phyloP scores from a whole-genome alignment of 345 rosid genomes.

The Citrus medica region DNA sequence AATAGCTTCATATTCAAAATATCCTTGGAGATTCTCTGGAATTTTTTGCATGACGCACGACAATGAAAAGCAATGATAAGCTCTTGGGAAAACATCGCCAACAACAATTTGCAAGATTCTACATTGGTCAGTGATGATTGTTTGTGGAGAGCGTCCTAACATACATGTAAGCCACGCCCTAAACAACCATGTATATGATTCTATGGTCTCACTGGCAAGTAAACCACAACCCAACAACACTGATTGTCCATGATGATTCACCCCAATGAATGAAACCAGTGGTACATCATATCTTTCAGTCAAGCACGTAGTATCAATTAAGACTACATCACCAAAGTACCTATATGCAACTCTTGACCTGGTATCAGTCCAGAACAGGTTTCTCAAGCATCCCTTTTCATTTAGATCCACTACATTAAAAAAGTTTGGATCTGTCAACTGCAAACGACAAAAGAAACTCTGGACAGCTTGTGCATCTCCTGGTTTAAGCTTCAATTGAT shows the following conservation, averaged over 20 bases:
- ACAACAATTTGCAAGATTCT: constrained; percentile 34
- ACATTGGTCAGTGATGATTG: constrained; percentile 40
- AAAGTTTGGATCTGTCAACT: constrained; percentile 53
- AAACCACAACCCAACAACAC: constrained; percentile 52
- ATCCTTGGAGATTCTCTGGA: constrained; percentile 34
- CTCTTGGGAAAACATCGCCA: constrained; percentile 53
- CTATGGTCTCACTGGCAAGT: constrained; percentile 40
- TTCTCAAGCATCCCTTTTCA: constrained; percentile 4
- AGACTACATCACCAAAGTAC: constrained; percentile 32
- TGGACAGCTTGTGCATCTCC: constrained; percentile 52
- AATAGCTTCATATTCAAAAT: constrained; percentile 33
- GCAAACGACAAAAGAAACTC: constrained; percentile 37
- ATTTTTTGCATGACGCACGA: constrained; percentile 34
- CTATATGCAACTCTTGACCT: constrained; percentile 1
- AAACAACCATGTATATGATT: constrained; percentile 53
- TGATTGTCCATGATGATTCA: constrained; percentile 56
- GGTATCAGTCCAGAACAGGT: background rate
- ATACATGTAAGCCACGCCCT: constrained; percentile 58
- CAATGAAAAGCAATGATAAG: constrained; percentile 40
- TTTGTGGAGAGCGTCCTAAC: constrained; percentile 50
- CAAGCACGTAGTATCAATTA: constrained; percentile 43
- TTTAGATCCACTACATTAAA: constrained; percentile 49
- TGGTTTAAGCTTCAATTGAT: constrained; percentile 41
- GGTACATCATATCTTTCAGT: constrained; percentile 38
- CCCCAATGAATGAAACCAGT: constrained; percentile 42